Conservation (phyloP, 495 filamentous ascomycete species). For the Penicillium coffeae region DNA sequence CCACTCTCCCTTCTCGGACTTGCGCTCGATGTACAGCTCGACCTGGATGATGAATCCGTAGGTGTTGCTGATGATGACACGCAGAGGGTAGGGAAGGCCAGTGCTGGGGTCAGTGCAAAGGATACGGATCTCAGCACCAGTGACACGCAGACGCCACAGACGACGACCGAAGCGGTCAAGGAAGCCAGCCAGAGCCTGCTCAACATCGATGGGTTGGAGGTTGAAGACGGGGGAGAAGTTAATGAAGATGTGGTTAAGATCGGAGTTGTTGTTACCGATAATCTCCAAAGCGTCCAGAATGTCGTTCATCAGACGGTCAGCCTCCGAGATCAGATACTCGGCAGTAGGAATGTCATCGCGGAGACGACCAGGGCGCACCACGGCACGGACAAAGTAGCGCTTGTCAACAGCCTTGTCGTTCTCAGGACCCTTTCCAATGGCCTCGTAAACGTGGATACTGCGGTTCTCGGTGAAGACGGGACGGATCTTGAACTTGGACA, state of each 20-base stretch:
- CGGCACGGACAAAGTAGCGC: slow-evolving; percentile 94
- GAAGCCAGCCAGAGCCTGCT: slow-evolving; percentile 92
- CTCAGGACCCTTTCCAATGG: slow-evolving; percentile 86
- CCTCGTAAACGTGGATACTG: slow-evolving; percentile 98
- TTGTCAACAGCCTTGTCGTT: slow-evolving; percentile 71
- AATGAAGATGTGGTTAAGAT: slow-evolving; percentile 99
- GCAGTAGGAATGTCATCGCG: slow-evolving; percentile 96
- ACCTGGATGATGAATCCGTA: slow-evolving; percentile 98
- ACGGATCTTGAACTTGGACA: slow-evolving; percentile 95
- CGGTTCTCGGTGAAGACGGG: slow-evolving; percentile 98
- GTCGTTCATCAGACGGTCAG: slow-evolving; percentile 93
- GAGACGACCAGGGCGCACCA: slow-evolving; percentile 86
- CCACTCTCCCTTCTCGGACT: slow-evolving; percentile 96
- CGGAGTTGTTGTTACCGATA: slow-evolving; percentile 97
- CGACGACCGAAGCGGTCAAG: slow-evolving; percentile 93
- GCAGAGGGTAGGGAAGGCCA: slow-evolving; percentile 84
- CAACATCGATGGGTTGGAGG: slow-evolving; percentile 82
- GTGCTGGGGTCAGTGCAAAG: slow-evolving; percentile 88
- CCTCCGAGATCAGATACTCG: slow-evolving; percentile 96
- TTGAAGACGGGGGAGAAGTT: slow-evolving; percentile 97
- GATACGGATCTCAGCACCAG: slow-evolving; percentile 96
- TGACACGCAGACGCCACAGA: slow-evolving; percentile 93
- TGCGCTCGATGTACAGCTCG: slow-evolving; percentile 94
- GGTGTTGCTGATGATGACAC: slow-evolving; percentile 96
- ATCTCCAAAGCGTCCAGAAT: slow-evolving; percentile 97